Evolutionary conservation across 805 yeast species (phyloP).

Genomic region (Priceomyces castillae): DNA sequence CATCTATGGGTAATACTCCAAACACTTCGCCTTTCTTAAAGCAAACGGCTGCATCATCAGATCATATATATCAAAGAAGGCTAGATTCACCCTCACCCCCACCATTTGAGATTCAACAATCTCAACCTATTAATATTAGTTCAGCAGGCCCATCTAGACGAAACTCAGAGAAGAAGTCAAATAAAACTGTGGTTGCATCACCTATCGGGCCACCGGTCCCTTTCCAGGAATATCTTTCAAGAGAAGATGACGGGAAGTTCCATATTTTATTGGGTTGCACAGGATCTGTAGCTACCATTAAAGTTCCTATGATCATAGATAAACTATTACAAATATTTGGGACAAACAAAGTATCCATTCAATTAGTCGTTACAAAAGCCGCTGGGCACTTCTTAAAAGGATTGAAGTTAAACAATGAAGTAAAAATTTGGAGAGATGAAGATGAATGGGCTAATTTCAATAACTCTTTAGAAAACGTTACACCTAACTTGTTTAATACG

Average conservation of each 20-base stretch:
- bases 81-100: conserved; percentile 4
- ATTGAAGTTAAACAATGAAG: conserved; percentile 58
- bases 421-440: conserved; percentile 85
- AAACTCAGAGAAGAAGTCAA: conserved; percentile 32
- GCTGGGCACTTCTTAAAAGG: conserved; percentile 72
- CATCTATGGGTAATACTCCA: conserved; percentile 11
- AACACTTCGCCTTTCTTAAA: conserved; percentile 19
- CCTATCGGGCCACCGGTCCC: conserved; percentile 68
- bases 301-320: conserved; percentile 85
- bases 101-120: conserved; percentile 5
- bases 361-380: conserved; percentile 77
- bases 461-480: conserved; percentile 19
- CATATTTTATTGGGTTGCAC: conserved; percentile 91
- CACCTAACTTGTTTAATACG: neutral
- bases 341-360: conserved; percentile 66
- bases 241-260: conserved; percentile 77
- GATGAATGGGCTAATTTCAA: conserved; percentile 79
- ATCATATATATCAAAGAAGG: neutral
- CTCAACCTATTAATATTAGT: conserved; percentile 22
- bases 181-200: conserved; percentile 54
- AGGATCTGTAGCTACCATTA: conserved; percentile 95
- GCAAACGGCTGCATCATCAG: conserved; percentile 4
- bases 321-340: conserved; percentile 81
- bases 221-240: conserved; percentile 66
- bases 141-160: conserved; percentile 15